These are phyloP conservation scores for Aspergillus tanneri DNA, from an alignment of 2,329 filamentous ascomycete species.

Conservation along the genomic window DNA sequence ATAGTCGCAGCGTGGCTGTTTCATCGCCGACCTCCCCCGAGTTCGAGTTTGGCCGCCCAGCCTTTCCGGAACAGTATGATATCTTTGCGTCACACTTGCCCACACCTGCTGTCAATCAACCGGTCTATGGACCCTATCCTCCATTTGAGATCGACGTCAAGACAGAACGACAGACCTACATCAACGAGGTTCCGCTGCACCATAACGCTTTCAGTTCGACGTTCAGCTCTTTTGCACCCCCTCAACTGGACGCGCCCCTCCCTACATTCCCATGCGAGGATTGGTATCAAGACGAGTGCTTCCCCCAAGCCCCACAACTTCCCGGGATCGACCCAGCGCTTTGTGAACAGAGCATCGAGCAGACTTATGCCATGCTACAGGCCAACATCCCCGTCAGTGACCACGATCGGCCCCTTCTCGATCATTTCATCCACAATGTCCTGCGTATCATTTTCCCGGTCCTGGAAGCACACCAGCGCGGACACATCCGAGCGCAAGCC, in stretches of 20 bases:
- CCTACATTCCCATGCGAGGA: constrained; percentile 64
- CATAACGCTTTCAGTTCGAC: constrained; percentile 86
- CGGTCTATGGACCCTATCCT: constrained; percentile 59
- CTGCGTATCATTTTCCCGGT: constrained; percentile 89
- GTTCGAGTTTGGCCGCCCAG: constrained; percentile 67
- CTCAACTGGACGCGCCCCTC: constrained; percentile 66
- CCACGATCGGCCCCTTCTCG: constrained; percentile 78
- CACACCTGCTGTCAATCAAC: constrained; percentile 57
- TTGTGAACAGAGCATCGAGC: constrained; percentile 18
- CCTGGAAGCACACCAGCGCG: constrained; percentile 83
- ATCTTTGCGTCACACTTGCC: constrained; percentile 43
- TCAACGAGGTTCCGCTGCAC: constrained; percentile 83
- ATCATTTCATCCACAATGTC: constrained; percentile 88
- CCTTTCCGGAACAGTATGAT: constrained; percentile 48
- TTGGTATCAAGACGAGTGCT: constrained; percentile 71
- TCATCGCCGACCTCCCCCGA: constrained; percentile 66
- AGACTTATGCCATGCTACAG: constrained; percentile 61
- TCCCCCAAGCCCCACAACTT: constrained; percentile 54
- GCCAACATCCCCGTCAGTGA: constrained; percentile 81
- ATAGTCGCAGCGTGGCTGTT: constrained; percentile 17
- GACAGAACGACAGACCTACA: constrained; percentile 89
- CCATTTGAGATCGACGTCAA: constrained; percentile 95
- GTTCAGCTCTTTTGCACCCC: constrained; percentile 87
- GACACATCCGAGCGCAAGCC: constrained; percentile 74
- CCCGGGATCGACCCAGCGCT: constrained; percentile 23